phyloP scores from a whole-genome alignment of 768 basidiomycete species.

The Termitomyces sp. region DNA sequence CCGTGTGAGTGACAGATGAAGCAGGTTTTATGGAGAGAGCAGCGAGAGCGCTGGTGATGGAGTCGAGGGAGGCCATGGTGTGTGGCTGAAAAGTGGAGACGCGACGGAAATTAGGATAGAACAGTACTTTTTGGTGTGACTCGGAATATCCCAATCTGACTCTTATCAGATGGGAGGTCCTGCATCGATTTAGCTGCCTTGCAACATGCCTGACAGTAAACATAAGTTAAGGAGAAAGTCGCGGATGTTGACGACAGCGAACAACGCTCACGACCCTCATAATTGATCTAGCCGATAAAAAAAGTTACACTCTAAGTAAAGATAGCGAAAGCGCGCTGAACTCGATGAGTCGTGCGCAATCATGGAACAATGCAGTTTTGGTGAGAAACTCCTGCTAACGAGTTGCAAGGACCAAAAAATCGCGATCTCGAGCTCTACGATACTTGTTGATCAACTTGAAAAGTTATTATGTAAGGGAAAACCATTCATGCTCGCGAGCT shows the following conservation, averaged over 20 bases:
- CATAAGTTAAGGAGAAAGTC: conserved; percentile 24
- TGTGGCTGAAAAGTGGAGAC: conserved; percentile 12
- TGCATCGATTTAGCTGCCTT: conserved; percentile 30
- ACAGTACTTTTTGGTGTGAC: conserved; percentile 30
- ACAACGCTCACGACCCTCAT: conserved; percentile 17
- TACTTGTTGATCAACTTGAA: too few relatives aligned
- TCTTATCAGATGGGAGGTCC: conserved; percentile 33
- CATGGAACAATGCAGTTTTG: neutral
- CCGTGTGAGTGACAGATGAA: conserved; percentile 53
- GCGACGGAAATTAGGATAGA: conserved; percentile 18
- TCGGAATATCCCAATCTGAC: conserved; percentile 36
- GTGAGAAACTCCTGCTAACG: neutral
- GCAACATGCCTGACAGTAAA: conserved; percentile 30
- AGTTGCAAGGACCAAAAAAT: neutral
- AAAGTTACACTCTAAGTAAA: neutral
- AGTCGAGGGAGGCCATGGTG: conserved; percentile 36
- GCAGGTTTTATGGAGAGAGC: conserved; percentile 55
- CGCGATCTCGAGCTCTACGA: too few relatives aligned
- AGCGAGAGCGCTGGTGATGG: conserved; percentile 43
- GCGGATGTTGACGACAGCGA: conserved; percentile 17
- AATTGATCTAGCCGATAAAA: conserved; percentile 21
- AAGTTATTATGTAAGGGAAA: too few relatives aligned
- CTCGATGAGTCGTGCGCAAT: neutral
- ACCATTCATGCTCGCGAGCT: too few relatives aligned
- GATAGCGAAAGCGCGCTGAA: neutral